Evolutionary conservation across 768 basidiomycete species (phyloP).

Genomic region (Termitomyces bulborhizus): DNA sequence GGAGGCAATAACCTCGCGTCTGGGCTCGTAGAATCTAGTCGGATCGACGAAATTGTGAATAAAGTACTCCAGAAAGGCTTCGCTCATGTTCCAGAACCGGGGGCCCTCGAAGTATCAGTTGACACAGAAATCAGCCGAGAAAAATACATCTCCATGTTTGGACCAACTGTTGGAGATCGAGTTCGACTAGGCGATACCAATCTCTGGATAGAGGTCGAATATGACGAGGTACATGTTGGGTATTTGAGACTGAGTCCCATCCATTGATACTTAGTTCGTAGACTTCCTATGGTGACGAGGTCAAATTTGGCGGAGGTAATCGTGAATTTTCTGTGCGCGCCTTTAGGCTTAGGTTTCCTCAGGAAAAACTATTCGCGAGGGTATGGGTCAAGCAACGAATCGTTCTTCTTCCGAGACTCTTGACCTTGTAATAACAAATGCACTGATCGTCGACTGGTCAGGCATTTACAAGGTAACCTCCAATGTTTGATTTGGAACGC

Average conservation of each 20-base stretch:
- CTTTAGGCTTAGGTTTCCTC: slow-evolving; percentile 1
- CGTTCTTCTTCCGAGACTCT: slow-evolving; percentile 60
- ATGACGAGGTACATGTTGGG: slow-evolving; percentile 53
- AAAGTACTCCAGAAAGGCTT: slow-evolving; percentile 58
- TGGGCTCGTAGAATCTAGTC: slow-evolving; percentile 39
- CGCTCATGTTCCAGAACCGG: slow-evolving; percentile 62
- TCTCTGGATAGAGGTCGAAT: slow-evolving; percentile 91
- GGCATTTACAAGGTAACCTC: slow-evolving; percentile 83
- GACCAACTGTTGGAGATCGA: slow-evolving; percentile 88
- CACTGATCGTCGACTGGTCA: slow-evolving; percentile 89
- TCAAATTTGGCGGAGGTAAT: slow-evolving; percentile 93
- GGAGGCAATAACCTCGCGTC: slow-evolving; percentile 78
- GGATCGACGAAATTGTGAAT: slow-evolving; percentile 41
- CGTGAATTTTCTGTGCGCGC: not conserved
- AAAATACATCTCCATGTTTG: slow-evolving; percentile 89
- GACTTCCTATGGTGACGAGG: slow-evolving; percentile 92
- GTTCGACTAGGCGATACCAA: slow-evolving; percentile 84
- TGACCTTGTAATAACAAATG: slow-evolving; percentile 94
- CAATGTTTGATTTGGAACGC: not conserved
- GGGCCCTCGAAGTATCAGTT: slow-evolving; percentile 39
- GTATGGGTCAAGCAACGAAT: slow-evolving; percentile 91
- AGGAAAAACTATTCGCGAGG: slow-evolving; percentile 94
- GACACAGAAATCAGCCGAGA: slow-evolving; percentile 61
- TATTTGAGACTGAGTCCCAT: not conserved
- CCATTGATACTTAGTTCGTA: slow-evolving; percentile 18